Conservation (phyloP, 2,329 filamentous ascomycete species). For the Metarhizium robertsii region DNA sequence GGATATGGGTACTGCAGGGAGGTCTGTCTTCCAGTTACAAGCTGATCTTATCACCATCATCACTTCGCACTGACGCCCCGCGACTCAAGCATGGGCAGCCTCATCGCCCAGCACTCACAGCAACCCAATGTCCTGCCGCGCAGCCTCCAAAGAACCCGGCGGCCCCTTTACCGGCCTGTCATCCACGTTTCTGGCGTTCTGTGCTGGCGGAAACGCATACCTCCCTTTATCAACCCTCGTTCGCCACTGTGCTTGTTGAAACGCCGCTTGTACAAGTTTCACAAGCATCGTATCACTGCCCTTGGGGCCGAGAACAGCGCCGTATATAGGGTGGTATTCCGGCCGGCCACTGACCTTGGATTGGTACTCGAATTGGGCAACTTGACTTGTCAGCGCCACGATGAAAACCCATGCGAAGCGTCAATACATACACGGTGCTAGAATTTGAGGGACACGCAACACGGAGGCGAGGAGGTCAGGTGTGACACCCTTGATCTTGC, state of each 20-base stretch:
- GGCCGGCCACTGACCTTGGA: constrained; percentile 17
- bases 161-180: neutral
- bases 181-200: constrained; percentile 8
- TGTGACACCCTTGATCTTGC: constrained; percentile 15
- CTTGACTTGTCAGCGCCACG: constrained; percentile 8
- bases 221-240: constrained; percentile 19
- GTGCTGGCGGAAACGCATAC: constrained; percentile 17
- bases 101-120: neutral
- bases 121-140: neutral
- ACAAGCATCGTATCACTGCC: constrained; percentile 18
- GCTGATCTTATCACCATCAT: too few relatives aligned
- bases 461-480: constrained; percentile 18
- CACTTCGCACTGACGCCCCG: too few relatives aligned
- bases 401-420: neutral
- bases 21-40: too few relatives aligned
- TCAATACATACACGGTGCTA: constrained; percentile 23
- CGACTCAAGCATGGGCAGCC: too few relatives aligned
- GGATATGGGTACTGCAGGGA: too few relatives aligned
- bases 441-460: constrained; percentile 21
- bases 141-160: neutral
- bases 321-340: constrained; percentile 22
- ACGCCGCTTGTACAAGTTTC: constrained; percentile 17
- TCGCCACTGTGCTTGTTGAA: constrained; percentile 18
- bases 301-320: constrained; percentile 18
- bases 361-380: constrained; percentile 20